A percentile compares a stretch with the other conserved stretches of the same genome.
Conservation (phyloP, 495 filamentous ascomycete species). For the Penicillium antarcticum region DNA sequence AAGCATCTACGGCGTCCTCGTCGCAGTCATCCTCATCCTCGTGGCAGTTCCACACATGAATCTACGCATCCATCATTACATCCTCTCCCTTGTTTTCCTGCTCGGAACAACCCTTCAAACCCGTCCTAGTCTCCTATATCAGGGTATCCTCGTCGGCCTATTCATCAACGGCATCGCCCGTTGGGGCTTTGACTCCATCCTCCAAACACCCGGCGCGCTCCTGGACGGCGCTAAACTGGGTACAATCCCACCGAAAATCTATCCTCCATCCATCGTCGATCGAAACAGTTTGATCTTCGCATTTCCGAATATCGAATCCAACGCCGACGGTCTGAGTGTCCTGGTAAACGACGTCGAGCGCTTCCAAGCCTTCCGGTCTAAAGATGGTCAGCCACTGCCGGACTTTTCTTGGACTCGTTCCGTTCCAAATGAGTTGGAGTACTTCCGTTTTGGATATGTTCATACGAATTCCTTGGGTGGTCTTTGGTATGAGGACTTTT, state of each 20-base stretch:
- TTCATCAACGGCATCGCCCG: constrained; percentile 65
- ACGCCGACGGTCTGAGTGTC: constrained; percentile 55
- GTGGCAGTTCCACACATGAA: constrained; percentile 55
- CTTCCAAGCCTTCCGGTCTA: constrained; percentile 40
- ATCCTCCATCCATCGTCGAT: constrained; percentile 27
- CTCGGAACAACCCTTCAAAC: constrained; percentile 58
- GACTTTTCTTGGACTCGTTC: constrained; percentile 45
- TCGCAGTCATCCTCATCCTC: constrained; percentile 38
- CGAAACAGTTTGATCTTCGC: constrained; percentile 45
- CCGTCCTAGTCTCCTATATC: constrained; percentile 54
- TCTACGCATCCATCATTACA: constrained; percentile 65
- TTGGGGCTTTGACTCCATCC: constrained; percentile 63
- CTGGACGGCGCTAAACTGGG: constrained; percentile 49
- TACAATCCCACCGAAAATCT: constrained; percentile 42
- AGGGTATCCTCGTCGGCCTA: constrained; percentile 59
- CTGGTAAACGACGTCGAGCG: constrained; percentile 60
- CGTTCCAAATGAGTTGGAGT: constrained; percentile 54
- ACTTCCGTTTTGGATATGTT: constrained; percentile 80
- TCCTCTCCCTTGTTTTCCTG: constrained; percentile 56
- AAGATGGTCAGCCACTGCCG: constrained; percentile 30
- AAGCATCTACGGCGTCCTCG: constrained; percentile 59
- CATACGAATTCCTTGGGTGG: constrained; percentile 47
- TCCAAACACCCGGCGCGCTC: constrained; percentile 53
- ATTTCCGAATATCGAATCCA: constrained; percentile 32
- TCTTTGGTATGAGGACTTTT: constrained; percentile 68